phyloP scores from a whole-genome alignment of 805 yeast genomes.

The Vanderwaltozyma verrucispora region DNA sequence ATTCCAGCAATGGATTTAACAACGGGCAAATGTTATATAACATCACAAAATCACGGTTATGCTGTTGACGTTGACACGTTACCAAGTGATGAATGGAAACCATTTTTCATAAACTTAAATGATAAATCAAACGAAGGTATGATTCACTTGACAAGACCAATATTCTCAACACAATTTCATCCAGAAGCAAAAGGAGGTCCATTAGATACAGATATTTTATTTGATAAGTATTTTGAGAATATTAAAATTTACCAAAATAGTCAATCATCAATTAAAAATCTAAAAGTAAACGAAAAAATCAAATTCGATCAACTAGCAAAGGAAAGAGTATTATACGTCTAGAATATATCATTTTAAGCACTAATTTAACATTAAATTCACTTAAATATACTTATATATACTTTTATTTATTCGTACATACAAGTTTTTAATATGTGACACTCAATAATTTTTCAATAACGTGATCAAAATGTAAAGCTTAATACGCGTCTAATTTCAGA shows the following conservation, averaged over 20 bases:
- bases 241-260: constrained; percentile 29
- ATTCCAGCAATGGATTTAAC: constrained; percentile 88
- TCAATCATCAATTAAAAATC: constrained; percentile 4
- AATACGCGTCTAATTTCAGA: too few relatives aligned
- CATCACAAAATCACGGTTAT: constrained; percentile 98
- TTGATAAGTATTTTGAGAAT: constrained; percentile 76
- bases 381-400: too few relatives aligned
- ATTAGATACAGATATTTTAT: constrained; percentile 79
- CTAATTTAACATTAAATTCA: too few relatives aligned
- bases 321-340: constrained; percentile 22
- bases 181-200: constrained; percentile 99
- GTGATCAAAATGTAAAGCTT: too few relatives aligned
- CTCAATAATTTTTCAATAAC: too few relatives aligned
- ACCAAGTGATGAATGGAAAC: constrained; percentile 59
- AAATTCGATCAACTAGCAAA: constrained; percentile 20
- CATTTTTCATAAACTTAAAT: constrained; percentile 85
- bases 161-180: constrained; percentile 95
- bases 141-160: constrained; percentile 79
- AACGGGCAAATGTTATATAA: constrained; percentile 92
- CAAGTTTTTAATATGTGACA: too few relatives aligned
- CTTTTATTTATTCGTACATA: too few relatives aligned
- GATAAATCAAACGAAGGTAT: constrained; percentile 97
- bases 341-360: too few relatives aligned
- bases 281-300: constrained; percentile 15
- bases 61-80: constrained; percentile 84